Evolutionary conservation across 805 yeast species (phyloP).

Genomic region (Monosporozyma yasuniensis): DNA sequence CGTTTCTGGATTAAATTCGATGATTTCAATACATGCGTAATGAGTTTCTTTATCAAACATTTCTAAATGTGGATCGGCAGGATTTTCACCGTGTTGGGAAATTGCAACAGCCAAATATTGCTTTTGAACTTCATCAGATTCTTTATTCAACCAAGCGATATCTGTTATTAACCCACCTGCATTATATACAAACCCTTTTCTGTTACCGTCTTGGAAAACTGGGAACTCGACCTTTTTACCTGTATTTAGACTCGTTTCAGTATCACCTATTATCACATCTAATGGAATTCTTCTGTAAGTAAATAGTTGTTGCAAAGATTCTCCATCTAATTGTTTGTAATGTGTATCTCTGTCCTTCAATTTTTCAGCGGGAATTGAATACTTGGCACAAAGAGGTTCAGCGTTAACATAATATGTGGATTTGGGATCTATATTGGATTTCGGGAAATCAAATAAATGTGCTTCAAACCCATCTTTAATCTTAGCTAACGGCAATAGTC

Average conservation of each 20-base stretch:
- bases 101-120: slow-evolving; percentile 46
- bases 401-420: slow-evolving; percentile 15
- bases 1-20: slow-evolving; percentile 30
- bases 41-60: slow-evolving; percentile 23
- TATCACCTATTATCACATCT: slow-evolving; percentile 14
- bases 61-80: slow-evolving; percentile 23
- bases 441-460: slow-evolving; percentile 36
- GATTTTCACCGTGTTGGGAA: slow-evolving; percentile 30
- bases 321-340: slow-evolving; percentile 13
- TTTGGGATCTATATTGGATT: slow-evolving; percentile 20
- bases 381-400: slow-evolving; percentile 5
- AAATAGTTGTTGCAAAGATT: slow-evolving; percentile 21
- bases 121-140: slow-evolving; percentile 1
- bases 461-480: slow-evolving; percentile 45
- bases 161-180: slow-evolving; percentile 47
- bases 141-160: slow-evolving; percentile 40
- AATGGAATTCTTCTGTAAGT: slow-evolving; percentile 14
- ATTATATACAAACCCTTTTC: slow-evolving; percentile 37
- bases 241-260: slow-evolving; percentile 11
- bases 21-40: slow-evolving; percentile 39
- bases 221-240: slow-evolving; percentile 25
- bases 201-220: slow-evolving; percentile 18
- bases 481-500: slow-evolving; percentile 35
- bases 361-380: slow-evolving; percentile 3
- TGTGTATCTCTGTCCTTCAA: slow-evolving; percentile 7